Percentiles rank a stretch among this genome's conserved stretches.
Evolutionary conservation across 2,329 filamentous ascomycete genomes (phyloP).

Genomic region (Drechslera avenae): DNA sequence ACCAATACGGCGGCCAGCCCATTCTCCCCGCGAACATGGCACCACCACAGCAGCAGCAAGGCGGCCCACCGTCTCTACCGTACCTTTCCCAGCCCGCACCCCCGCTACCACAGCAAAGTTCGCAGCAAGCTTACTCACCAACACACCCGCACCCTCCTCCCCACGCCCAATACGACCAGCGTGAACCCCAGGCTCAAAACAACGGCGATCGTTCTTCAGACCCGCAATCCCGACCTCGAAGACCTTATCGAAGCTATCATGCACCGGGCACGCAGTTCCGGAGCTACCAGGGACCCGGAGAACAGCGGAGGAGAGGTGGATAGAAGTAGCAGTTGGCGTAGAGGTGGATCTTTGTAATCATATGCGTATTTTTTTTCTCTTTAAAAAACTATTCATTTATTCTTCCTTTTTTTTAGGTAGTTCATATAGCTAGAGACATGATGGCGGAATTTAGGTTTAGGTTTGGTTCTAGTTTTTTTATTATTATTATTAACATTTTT

Average conservation of each 20-base stretch:
- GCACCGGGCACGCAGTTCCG: slow-evolving; percentile 44
- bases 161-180: slow-evolving; percentile 28
- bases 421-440: neutral
- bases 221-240: slow-evolving; percentile 32
- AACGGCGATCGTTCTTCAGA: slow-evolving; percentile 18
- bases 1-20: slow-evolving; percentile 49
- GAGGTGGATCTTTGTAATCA: too few species aligned
- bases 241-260: slow-evolving; percentile 41
- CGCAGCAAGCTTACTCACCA: slow-evolving; percentile 26
- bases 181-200: slow-evolving; percentile 19
- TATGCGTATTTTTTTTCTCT: neutral
- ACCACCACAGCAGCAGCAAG: slow-evolving; percentile 26
- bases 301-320: slow-evolving; percentile 29
- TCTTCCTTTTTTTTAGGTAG: neutral
- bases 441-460: too few species aligned
- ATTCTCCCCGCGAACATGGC: slow-evolving; percentile 48
- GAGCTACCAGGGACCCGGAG: slow-evolving; percentile 39
- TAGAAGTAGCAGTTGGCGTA: slow-evolving; percentile 7
- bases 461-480: too few species aligned
- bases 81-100: slow-evolving; percentile 4
- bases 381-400: neutral
- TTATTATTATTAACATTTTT: too few species aligned
- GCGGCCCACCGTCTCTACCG: slow-evolving; percentile 3
- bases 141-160: slow-evolving; percentile 26
- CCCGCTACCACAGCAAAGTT: slow-evolving; percentile 12